phyloP scores from a whole-genome alignment of 345 rosid genomes.

The Rubroshorea leprosula region DNA sequence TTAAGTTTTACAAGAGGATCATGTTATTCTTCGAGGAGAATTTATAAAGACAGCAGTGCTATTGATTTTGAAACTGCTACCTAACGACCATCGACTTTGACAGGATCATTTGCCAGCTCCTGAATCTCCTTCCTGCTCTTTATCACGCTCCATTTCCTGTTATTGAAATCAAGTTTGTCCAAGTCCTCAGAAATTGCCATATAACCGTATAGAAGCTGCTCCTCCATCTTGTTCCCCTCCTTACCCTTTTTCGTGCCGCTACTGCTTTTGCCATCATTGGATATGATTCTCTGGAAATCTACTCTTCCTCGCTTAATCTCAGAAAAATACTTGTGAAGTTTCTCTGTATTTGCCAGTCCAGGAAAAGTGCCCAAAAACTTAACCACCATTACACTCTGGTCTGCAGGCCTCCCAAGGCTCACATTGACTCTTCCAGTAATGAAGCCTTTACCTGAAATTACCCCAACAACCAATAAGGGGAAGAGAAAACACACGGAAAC shows the following conservation, averaged over 20 bases:
- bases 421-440: constrained; percentile 24
- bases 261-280: constrained; percentile 22
- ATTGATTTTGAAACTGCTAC: background rate
- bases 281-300: constrained; percentile 25
- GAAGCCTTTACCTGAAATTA: constrained; percentile 40
- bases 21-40: background rate
- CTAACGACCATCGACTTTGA: constrained; percentile 33
- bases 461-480: constrained; percentile 1
- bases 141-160: constrained; percentile 31
- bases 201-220: constrained; percentile 37
- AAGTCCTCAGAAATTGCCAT: constrained; percentile 45
- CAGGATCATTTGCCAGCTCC: constrained; percentile 57
- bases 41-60: background rate
- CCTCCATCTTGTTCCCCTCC: constrained; percentile 26
- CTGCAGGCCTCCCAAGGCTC: constrained; percentile 43
- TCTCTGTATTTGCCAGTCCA: constrained; percentile 42
- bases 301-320: constrained; percentile 34
- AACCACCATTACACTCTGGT: constrained; percentile 46
- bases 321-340: constrained; percentile 32
- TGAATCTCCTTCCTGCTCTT: constrained; percentile 47
- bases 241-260: constrained; percentile 2
- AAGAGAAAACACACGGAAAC: background rate
- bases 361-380: constrained; percentile 36
- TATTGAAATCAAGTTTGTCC: constrained; percentile 39
- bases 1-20: no score